phyloP scores from a whole-genome alignment of 306 rosid genomes.

The Vicia faba region DNA sequence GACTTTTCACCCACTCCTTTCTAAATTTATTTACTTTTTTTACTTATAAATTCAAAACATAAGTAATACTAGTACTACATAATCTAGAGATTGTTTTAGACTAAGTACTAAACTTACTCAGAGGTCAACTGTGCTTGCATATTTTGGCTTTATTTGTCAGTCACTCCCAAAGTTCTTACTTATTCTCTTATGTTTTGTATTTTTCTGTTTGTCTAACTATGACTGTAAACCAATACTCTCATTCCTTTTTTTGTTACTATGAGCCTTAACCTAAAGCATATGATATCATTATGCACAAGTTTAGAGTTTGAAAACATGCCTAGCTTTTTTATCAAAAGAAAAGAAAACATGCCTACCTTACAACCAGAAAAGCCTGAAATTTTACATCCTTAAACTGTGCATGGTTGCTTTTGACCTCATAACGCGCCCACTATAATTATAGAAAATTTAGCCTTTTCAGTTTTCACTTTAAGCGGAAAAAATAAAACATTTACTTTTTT shows the following conservation, averaged over 20 bases:
- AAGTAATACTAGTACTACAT: too few relatives aligned
- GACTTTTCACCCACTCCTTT: too few relatives aligned
- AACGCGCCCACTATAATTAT: neutral
- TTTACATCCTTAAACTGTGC: neutral
- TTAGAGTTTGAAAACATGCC: slow-evolving; percentile 3
- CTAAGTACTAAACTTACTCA: neutral
- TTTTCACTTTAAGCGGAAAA: neutral
- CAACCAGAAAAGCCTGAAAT: neutral
- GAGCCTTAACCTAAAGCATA: too few relatives aligned
- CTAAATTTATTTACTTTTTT: too few relatives aligned
- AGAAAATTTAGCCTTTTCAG: slow-evolving; percentile 4
- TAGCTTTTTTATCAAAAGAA: neutral
- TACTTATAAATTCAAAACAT: too few relatives aligned
- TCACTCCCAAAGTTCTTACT: slow-evolving; percentile 4
- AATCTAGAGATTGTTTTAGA: too few relatives aligned
- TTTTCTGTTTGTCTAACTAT: neutral
- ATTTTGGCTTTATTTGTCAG: neutral
- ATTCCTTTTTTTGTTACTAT: neutral
- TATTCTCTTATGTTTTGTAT: slow-evolving; percentile 17
- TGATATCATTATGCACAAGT: neutral
- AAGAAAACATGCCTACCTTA: slow-evolving; percentile 9
- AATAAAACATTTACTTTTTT: neutral
- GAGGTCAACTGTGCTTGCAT: neutral
- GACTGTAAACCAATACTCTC: neutral
- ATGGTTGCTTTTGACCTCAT: slow-evolving; percentile 11